Conservation (phyloP, 371 early-diverging fungal genomes). For the Syncephalastrum racemosum region DNA sequence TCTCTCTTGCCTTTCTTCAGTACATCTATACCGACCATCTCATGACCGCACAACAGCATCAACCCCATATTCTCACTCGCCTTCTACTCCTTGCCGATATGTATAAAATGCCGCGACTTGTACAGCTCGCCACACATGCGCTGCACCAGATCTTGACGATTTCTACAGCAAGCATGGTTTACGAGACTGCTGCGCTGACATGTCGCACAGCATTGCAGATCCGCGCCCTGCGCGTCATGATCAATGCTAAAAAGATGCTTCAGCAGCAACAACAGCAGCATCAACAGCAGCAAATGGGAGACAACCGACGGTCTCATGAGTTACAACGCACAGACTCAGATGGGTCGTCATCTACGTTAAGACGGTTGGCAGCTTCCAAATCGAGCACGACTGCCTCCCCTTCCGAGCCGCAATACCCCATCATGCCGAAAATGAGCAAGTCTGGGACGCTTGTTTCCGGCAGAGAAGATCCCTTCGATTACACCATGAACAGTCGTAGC, state of each 20-base stretch:
- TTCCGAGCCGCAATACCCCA: neutral
- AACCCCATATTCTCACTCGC: slow-evolving; percentile 62
- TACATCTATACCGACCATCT: slow-evolving; percentile 75
- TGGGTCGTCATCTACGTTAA: slow-evolving; percentile 4
- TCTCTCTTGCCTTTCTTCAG: slow-evolving; percentile 67
- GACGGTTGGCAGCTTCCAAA: slow-evolving; percentile 14
- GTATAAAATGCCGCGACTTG: slow-evolving; percentile 58
- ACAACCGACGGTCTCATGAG: neutral
- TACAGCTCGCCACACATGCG: slow-evolving; percentile 61
- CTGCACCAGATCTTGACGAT: slow-evolving; percentile 69
- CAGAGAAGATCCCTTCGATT: too few species aligned
- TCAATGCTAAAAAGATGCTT: slow-evolving; percentile 59
- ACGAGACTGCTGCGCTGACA: slow-evolving; percentile 62
- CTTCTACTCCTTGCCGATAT: slow-evolving; percentile 64
- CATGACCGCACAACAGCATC: slow-evolving; percentile 65
- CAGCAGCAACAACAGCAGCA: slow-evolving; percentile 54
- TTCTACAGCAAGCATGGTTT: slow-evolving; percentile 69
- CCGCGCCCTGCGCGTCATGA: slow-evolving; percentile 65
- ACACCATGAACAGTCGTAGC: too few species aligned
- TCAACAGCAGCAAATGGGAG: slow-evolving; percentile 17
- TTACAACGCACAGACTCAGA: slow-evolving; percentile 9
- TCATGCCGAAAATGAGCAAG: slow-evolving; percentile 19
- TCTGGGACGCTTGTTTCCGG: slow-evolving; percentile 17
- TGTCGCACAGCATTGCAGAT: slow-evolving; percentile 61
- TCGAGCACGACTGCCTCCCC: slow-evolving; percentile 13